phyloP scores from a whole-genome alignment of 225 moss, liverwort and hornwort species.

The Straminergon stramineum region DNA sequence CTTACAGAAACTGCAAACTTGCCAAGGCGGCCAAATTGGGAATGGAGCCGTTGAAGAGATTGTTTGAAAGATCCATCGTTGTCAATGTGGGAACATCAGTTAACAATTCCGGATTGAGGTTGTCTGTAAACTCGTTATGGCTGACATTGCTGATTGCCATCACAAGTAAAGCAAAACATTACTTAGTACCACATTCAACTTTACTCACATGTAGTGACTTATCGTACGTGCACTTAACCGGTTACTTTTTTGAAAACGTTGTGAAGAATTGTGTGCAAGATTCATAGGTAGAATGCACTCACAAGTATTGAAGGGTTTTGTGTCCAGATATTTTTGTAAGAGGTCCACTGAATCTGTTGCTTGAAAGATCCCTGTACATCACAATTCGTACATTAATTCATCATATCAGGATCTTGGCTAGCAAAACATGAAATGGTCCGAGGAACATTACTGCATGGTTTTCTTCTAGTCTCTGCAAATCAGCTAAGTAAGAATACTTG shows the following conservation, averaged over 20 bases:
- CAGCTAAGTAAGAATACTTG: not conserved
- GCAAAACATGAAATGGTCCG: too few species aligned
- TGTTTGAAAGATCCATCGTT: not conserved
- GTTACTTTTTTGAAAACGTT: not conserved
- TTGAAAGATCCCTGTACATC: too few species aligned
- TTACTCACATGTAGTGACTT: not conserved
- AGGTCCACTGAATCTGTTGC: too few species aligned
- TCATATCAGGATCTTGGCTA: too few species aligned
- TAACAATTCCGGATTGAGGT: not conserved
- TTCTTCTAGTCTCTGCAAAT: too few species aligned
- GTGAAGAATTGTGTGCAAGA: not conserved
- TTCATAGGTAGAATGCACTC: not conserved
- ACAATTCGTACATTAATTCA: too few species aligned
- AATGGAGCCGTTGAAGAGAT: not conserved
- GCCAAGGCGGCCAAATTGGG: not conserved
- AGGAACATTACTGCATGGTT: too few species aligned
- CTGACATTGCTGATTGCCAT: constrained; percentile 1
- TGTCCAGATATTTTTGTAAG: too few species aligned
- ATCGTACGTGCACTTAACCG: not conserved
- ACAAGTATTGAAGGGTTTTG: too few species aligned
- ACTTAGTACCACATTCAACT: not conserved
- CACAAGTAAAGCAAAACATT: not conserved
- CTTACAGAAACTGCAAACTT: not conserved
- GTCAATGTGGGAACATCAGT: not conserved
- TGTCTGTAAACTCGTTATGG: not conserved